Evolutionary conservation across 768 basidiomycete species (phyloP).

Genomic region (Cytidiella melzeri): DNA sequence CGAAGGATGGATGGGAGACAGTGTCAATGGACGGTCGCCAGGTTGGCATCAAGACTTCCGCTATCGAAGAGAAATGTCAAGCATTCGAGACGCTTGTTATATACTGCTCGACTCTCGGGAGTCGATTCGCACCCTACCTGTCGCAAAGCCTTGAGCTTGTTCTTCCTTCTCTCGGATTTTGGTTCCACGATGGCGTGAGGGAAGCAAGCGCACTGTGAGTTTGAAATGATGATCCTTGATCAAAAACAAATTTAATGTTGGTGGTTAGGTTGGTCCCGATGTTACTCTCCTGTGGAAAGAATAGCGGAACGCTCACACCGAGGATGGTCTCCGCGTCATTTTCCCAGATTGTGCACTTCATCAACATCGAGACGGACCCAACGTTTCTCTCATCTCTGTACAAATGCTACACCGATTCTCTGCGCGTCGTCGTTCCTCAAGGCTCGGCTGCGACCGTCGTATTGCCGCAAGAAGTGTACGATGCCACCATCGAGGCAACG

Average conservation of each 20-base stretch:
- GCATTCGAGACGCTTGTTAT: constrained; percentile 85
- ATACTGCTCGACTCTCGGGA: constrained; percentile 63
- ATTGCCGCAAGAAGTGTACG: constrained; percentile 47
- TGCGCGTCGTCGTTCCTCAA: constrained; percentile 54
- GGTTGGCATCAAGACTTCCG: constrained; percentile 71
- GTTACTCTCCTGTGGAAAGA: constrained; percentile 62
- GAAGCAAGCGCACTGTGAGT: constrained; percentile 73
- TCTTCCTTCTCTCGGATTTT: constrained; percentile 64
- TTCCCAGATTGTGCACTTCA: constrained; percentile 55
- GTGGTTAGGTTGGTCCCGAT: constrained; percentile 64
- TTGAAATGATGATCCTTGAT: no score
- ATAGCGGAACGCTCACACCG: constrained; percentile 54
- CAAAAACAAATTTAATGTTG: no score
- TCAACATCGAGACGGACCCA: constrained; percentile 62
- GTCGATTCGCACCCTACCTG: constrained; percentile 67
- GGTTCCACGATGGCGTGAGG: constrained; percentile 80
- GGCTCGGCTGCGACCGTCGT: constrained; percentile 17
- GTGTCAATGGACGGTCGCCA: constrained; percentile 72
- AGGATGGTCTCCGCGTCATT: constrained; percentile 68
- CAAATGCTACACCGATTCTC: constrained; percentile 58
- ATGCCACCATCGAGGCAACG: constrained; percentile 58
- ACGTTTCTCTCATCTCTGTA: constrained; percentile 76
- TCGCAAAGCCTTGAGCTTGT: constrained; percentile 66
- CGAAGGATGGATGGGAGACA: constrained; percentile 75
- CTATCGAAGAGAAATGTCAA: constrained; percentile 82